Conservation (phyloP, 129 eudicot genomes). For the Saussurea involucrata region DNA sequence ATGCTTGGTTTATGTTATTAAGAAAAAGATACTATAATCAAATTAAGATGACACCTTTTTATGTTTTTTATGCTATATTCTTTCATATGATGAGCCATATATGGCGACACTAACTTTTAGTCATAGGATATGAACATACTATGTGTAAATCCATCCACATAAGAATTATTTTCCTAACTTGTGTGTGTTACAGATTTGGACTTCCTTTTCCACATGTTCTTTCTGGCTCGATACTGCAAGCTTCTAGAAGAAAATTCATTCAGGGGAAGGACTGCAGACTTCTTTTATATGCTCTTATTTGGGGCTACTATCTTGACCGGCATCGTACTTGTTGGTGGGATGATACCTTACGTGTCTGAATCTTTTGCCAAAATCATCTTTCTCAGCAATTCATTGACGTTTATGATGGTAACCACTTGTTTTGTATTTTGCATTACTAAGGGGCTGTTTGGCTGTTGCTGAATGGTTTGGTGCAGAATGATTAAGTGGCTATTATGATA, state of each 20-base stretch:
- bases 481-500: too few species aligned
- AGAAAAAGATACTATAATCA: neutral
- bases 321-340: constrained; percentile 95
- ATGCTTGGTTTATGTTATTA: neutral
- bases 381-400: constrained; percentile 96
- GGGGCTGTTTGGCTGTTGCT: too few species aligned
- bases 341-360: constrained; percentile 90
- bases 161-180: neutral
- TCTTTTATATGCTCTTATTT: constrained; percentile 91
- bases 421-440: neutral
- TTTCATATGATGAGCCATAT: neutral
- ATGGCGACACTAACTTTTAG: neutral
- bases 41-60: neutral
- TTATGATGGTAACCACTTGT: constrained; percentile 84
- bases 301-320: constrained; percentile 86
- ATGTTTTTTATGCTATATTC: neutral
- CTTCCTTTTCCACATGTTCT: constrained; percentile 99
- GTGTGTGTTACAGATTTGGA: constrained; percentile 70
- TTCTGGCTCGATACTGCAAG: constrained; percentile 98
- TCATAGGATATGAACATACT: neutral
- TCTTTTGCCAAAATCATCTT: constrained; percentile 93
- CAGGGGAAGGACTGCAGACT: constrained; percentile 96
- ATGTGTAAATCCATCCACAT: neutral
- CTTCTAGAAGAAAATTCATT: constrained; percentile 98
- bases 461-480: too few species aligned